Base-by-base conservation (phyloP, 345 rosid genomes). In the Lumnitzera racemosa region DNA sequence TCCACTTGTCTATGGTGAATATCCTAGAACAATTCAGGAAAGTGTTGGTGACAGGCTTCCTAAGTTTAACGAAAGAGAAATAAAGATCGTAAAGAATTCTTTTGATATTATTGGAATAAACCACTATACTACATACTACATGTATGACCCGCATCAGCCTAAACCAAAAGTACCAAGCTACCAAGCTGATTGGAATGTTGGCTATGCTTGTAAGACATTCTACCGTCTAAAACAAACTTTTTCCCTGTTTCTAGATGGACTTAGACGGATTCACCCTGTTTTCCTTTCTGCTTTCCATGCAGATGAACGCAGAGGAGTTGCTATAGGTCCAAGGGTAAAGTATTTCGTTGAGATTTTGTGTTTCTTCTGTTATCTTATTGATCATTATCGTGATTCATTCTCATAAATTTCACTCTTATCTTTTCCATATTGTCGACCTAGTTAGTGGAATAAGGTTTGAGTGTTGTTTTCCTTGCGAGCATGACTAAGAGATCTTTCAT, bases 1-100 rank as follows among this genome's bases (percentile, higher is more conserved):
- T 57, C 94, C 92, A 31, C 59, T 86, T 31, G 79, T 78, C 1
- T 83, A 83, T 3, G 94, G 94, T 4, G 89, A 83, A 49, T 86
- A 86, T 57, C 94, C 94, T 1, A 80, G 61, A 73, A 78, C 80
- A 15, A 79, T 86, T 80, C 86, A 77, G 57, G 62, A 78, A 15
- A 76, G 71, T 23, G 70, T 59, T 6, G 75, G 67, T 9, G 61
- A 73, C 2, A 73, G 95, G 61, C 66, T 87, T 47, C 90, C 95
- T 7, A 73, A 78, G 58, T 84, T 87, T 57, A 70, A 73, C 0
- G 16, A 59, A 12, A 67, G 68, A 49, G 75, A 85, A 49, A 63
- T 69, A 24, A 53, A 64, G 52, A 73, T 76, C 69, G 90, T 84
- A 62, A 82, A 84, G 41, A 83, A 85, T 16, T 78, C 82, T 0